These are phyloP conservation scores for Nitzschia inconspicua DNA, from an alignment of 108 stramenopile species.

Conservation along the genomic window DNA sequence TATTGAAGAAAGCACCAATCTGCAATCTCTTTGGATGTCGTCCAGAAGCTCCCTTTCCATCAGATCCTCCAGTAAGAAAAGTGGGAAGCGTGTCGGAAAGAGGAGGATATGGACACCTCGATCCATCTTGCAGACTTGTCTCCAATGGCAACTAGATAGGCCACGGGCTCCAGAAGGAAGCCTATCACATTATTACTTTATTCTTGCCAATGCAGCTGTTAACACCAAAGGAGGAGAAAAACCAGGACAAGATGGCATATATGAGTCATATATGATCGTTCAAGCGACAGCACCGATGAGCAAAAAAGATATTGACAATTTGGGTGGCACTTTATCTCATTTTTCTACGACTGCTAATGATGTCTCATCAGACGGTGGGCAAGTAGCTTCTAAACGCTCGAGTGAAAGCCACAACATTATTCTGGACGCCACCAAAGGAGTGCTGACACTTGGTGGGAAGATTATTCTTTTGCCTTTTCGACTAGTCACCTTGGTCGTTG, in stretches of 20 bases:
- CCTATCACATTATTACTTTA: slow-evolving; percentile 49
- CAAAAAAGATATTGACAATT: neutral
- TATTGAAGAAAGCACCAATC: slow-evolving; percentile 9
- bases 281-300: slow-evolving; percentile 48
- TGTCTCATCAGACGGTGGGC: neutral
- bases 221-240: slow-evolving; percentile 37
- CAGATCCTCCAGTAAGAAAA: slow-evolving; percentile 6
- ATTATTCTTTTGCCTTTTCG: slow-evolving; percentile 76
- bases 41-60: slow-evolving; percentile 2
- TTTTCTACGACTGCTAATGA: neutral
- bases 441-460: slow-evolving; percentile 50
- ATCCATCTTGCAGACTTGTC: slow-evolving; percentile 33
- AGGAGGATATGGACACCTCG: slow-evolving; percentile 40
- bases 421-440: slow-evolving; percentile 65
- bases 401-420: slow-evolving; percentile 36
- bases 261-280: slow-evolving; percentile 58
- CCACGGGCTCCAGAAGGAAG: slow-evolving; percentile 60
- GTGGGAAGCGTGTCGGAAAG: neutral
- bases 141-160: slow-evolving; percentile 57
- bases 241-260: slow-evolving; percentile 70
- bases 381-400: neutral
- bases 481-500: slow-evolving; percentile 53
- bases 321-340: neutral
- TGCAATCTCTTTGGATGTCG: slow-evolving; percentile 10
- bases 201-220: slow-evolving; percentile 49